phyloP scores from a whole-genome alignment of 1,284 basidiomycete genomes.

The Amylostereum areolatum region DNA sequence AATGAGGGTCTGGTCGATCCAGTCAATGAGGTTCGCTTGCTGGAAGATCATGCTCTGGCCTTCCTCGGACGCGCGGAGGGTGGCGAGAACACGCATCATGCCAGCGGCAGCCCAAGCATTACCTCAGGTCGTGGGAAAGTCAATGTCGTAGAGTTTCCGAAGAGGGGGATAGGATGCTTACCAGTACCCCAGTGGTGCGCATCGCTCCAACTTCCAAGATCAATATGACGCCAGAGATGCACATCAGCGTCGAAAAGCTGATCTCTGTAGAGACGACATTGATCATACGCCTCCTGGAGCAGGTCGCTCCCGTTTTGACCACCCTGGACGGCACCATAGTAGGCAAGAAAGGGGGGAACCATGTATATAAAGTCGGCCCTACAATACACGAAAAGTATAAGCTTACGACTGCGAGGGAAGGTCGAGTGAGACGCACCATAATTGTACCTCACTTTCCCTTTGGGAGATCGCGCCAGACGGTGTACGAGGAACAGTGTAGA shows the following conservation, averaged over 20 bases:
- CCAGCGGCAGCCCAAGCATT: constrained; percentile 10
- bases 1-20: constrained; percentile 11
- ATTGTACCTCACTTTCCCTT: neutral
- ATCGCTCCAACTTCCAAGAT: neutral
- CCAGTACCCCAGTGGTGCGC: neutral
- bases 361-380: neutral
- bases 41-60: constrained; percentile 2
- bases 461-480: neutral
- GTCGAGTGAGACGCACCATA: neutral
- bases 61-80: constrained; percentile 4
- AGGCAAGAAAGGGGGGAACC: neutral
- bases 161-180: neutral
- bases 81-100: constrained; percentile 9
- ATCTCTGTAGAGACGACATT: neutral
- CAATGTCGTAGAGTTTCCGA: neutral
- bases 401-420: too few species aligned
- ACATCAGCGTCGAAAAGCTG: neutral
- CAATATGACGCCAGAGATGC: neutral
- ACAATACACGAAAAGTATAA: too few species aligned
- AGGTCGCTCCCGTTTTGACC: neutral
- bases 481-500: neutral
- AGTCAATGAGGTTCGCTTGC: constrained; percentile 2
- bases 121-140: constrained; percentile 1
- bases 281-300: neutral
- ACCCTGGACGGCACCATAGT: neutral